Conservation (phyloP, 2,329 filamentous ascomycete species). For the Macrophomina phaseolina region DNA sequence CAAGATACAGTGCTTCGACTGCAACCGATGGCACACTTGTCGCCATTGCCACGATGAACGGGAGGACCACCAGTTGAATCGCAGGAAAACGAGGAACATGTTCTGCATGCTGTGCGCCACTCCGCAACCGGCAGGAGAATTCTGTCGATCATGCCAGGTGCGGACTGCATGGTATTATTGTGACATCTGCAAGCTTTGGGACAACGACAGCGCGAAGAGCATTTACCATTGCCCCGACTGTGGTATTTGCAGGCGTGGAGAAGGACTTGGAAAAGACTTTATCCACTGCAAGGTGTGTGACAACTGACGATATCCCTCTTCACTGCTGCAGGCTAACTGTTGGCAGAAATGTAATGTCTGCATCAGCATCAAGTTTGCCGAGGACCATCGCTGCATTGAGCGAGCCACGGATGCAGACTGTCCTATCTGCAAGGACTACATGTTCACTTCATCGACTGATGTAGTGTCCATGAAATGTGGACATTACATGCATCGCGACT, state of each 20-base stretch:
- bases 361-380: slow-evolving; percentile 85
- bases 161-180: slow-evolving; percentile 90
- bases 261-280: slow-evolving; percentile 94
- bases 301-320: neutral
- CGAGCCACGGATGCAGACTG: slow-evolving; percentile 94
- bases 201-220: slow-evolving; percentile 85
- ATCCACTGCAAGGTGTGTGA: slow-evolving; percentile 88
- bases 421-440: slow-evolving; percentile 94
- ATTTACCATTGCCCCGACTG: slow-evolving; percentile 98
- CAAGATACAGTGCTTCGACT: slow-evolving; percentile 91
- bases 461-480: slow-evolving; percentile 96
- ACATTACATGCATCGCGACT: slow-evolving; percentile 91
- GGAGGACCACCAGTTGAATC: slow-evolving; percentile 79
- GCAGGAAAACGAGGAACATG: slow-evolving; percentile 90
- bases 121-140: slow-evolving; percentile 79
- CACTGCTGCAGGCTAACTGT: slow-evolving; percentile 34
- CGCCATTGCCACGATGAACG: slow-evolving; percentile 88
- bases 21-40: slow-evolving; percentile 91
- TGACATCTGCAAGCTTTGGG: slow-evolving; percentile 94
- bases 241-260: slow-evolving; percentile 89
- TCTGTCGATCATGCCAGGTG: slow-evolving; percentile 77
- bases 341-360: slow-evolving; percentile 78
- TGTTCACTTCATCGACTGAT: slow-evolving; percentile 87
- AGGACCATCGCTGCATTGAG: slow-evolving; percentile 91
- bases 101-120: slow-evolving; percentile 94